These are phyloP conservation scores for Hanseniaspora opuntiae DNA, from an alignment of 805 yeast species.

Conservation along the genomic window DNA sequence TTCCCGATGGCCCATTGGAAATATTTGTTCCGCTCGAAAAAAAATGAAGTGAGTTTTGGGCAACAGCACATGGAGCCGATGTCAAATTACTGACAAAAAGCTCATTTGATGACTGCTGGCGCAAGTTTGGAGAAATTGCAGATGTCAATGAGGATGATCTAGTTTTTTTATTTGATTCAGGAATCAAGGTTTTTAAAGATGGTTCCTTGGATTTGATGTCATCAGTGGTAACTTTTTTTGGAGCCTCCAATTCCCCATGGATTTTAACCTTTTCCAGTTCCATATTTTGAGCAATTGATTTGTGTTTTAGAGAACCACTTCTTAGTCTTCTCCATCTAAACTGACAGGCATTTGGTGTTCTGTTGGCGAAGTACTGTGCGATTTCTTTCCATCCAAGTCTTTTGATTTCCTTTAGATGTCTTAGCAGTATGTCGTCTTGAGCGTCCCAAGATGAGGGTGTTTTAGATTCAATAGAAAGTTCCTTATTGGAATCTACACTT, in stretches of 20 bases:
- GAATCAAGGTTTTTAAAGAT: neutral
- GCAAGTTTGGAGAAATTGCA: constrained; percentile 5
- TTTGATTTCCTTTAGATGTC: constrained; percentile 69
- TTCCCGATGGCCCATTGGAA: neutral
- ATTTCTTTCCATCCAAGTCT: constrained; percentile 85
- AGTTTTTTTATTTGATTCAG: neutral
- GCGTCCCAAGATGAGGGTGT: constrained; percentile 64
- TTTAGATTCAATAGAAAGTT: constrained; percentile 14
- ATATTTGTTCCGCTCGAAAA: neutral
- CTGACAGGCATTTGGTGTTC: constrained; percentile 84
- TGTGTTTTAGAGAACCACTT: constrained; percentile 30
- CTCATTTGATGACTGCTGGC: constrained; percentile 3
- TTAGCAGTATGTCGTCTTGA: constrained; percentile 54
- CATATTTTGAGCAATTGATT: constrained; percentile 19
- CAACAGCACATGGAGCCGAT: neutral
- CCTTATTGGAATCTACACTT: neutral
- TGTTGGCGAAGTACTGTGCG: constrained; percentile 58
- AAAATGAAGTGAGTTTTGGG: neutral
- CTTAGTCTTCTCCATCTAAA: constrained; percentile 72
- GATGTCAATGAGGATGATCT: neutral
- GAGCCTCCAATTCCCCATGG: constrained; percentile 2
- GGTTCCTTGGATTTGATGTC: neutral
- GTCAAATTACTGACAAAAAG: neutral
- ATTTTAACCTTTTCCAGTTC: constrained; percentile 10
- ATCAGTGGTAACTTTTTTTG: neutral